Percentiles rank a stretch among this genome's conserved stretches.
phyloP scores from a whole-genome alignment of 768 basidiomycete genomes.

The Candolleomyces aberdarensis region DNA sequence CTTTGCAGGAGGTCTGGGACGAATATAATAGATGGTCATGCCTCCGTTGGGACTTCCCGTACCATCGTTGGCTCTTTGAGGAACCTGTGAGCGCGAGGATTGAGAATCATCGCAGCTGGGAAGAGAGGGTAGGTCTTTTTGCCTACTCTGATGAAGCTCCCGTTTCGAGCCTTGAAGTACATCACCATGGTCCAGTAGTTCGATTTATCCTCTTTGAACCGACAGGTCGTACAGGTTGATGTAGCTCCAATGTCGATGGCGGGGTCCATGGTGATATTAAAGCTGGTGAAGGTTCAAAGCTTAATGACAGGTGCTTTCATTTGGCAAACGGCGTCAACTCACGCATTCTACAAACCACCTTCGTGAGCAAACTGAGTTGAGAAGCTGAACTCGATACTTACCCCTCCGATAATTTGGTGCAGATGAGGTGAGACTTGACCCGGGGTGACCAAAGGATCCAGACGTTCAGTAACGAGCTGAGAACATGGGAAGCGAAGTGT shows the following conservation, averaged over 20 bases:
- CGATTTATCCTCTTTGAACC: slow-evolving; percentile 13
- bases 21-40: slow-evolving; percentile 11
- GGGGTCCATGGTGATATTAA: slow-evolving; percentile 12
- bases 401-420: slow-evolving; percentile 8
- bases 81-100: not conserved
- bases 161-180: slow-evolving; percentile 13
- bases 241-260: not conserved
- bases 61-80: slow-evolving; percentile 6
- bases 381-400: not conserved
- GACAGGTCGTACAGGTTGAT: slow-evolving; percentile 13
- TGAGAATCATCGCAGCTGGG: not conserved
- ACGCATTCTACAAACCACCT: not conserved
- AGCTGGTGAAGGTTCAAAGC: not conserved
- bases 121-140: not conserved
- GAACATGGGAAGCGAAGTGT: slow-evolving; percentile 2
- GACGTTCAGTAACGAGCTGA: not conserved
- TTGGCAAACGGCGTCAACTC: not conserved
- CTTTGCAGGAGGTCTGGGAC: slow-evolving; percentile 5
- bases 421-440: slow-evolving; percentile 7
- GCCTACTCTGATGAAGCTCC: slow-evolving; percentile 10
- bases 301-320: not conserved
- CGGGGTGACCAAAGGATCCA: slow-evolving; percentile 5
- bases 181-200: slow-evolving; percentile 14
- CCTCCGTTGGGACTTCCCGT: slow-evolving; percentile 8
- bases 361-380: not conserved